Evolutionary conservation across 2,329 filamentous ascomycete species (phyloP).

Genomic region (Penicillium italicum): DNA sequence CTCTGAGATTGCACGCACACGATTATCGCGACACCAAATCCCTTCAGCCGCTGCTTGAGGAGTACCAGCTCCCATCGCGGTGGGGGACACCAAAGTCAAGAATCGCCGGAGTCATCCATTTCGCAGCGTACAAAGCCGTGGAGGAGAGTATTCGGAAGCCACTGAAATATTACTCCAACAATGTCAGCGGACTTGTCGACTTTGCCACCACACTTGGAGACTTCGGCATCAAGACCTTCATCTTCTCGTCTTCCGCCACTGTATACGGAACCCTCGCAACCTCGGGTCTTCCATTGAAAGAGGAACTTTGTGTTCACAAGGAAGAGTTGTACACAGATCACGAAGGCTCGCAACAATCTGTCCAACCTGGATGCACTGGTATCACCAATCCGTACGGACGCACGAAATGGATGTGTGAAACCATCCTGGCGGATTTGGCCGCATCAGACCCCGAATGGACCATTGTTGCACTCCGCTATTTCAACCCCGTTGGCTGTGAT

Average conservation of each 20-base stretch:
- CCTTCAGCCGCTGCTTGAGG: conserved; percentile 44
- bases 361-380: conserved; percentile 51
- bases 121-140: conserved; percentile 65
- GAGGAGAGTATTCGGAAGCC: conserved; percentile 60
- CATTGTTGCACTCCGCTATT: conserved; percentile 62
- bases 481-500: conserved; percentile 66
- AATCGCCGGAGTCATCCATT: conserved; percentile 65
- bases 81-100: conserved; percentile 44
- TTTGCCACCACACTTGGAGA: conserved; percentile 56
- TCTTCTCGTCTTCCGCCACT: conserved; percentile 66
- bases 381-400: conserved; percentile 64
- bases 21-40: conserved; percentile 47
- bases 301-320: conserved; percentile 56
- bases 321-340: conserved; percentile 46
- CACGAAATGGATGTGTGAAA: conserved; percentile 66
- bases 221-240: conserved; percentile 61
- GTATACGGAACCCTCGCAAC: conserved; percentile 60
- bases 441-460: conserved; percentile 59
- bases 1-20: conserved; percentile 46
- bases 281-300: conserved; percentile 50
- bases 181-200: conserved; percentile 61
- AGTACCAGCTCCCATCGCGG: conserved; percentile 37
- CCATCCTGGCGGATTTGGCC: conserved; percentile 61
- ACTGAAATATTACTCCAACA: conserved; percentile 65
- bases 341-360: conserved; percentile 42